Conservation (phyloP, 2,329 filamentous ascomycete species). For the Cercospora nicotianae region DNA sequence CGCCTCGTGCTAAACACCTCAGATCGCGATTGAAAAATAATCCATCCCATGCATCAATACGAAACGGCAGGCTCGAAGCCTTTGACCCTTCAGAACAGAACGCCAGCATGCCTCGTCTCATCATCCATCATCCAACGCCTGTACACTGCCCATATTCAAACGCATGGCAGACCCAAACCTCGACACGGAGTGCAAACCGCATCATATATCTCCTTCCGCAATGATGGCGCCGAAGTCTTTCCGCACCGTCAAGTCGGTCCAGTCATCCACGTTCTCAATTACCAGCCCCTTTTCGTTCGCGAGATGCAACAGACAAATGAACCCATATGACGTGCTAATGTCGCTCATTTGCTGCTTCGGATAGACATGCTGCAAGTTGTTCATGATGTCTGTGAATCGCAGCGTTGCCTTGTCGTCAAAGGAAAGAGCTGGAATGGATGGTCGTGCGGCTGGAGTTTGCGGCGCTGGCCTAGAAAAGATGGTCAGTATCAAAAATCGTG, state of each 20-base stretch:
- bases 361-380: constrained; percentile 81
- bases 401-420: constrained; percentile 54
- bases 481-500: not conserved
- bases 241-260: constrained; percentile 51
- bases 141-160: not conserved
- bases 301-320: constrained; percentile 87
- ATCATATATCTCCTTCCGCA: constrained; percentile 26
- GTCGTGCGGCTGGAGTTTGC: constrained; percentile 18
- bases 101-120: not conserved
- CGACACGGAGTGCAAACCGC: not conserved
- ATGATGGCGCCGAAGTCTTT: constrained; percentile 43
- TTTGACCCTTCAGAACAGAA: not conserved
- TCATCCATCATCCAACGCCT: not conserved
- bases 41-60: not conserved
- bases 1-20: not conserved
- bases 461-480: constrained; percentile 11
- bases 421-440: constrained; percentile 29
- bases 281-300: constrained; percentile 90
- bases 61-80: not conserved
- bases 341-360: constrained; percentile 83
- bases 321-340: constrained; percentile 90
- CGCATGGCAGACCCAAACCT: not conserved
- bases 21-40: not conserved
- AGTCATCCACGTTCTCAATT: constrained; percentile 63
- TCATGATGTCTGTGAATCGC: constrained; percentile 91